phyloP scores from a whole-genome alignment of 2,329 filamentous ascomycete genomes.

The Tolypocladium guangdongense region DNA sequence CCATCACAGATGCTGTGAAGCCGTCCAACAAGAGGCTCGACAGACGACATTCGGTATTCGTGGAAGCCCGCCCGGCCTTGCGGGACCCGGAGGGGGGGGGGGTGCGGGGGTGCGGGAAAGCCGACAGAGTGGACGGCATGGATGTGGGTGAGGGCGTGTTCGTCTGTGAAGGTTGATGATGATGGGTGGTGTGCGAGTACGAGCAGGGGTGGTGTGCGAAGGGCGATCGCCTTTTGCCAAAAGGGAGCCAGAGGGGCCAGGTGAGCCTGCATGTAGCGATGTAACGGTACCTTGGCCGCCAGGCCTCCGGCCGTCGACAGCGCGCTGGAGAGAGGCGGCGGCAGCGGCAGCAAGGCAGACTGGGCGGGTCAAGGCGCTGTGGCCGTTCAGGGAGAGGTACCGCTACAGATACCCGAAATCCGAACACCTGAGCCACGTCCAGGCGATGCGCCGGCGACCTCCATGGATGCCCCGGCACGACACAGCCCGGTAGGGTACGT shows the following conservation, averaged over 20 bases:
- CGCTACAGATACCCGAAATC: slow-evolving; percentile 1
- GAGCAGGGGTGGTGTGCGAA: background rate
- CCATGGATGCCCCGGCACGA: background rate
- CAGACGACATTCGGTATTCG: slow-evolving; percentile 5
- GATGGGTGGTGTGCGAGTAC: background rate
- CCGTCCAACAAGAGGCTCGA: slow-evolving; percentile 3
- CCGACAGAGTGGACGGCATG: background rate
- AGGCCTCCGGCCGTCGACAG: background rate
- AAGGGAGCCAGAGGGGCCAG: background rate
- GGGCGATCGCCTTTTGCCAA: background rate
- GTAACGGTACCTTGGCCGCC: background rate
- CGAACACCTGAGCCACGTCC: slow-evolving; percentile 2
- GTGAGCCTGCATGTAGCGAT: background rate
- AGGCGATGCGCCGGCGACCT: slow-evolving; percentile 8
- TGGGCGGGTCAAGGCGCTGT: background rate
- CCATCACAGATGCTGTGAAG: background rate
- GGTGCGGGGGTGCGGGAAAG: background rate
- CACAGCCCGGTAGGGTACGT: background rate
- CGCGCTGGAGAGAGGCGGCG: background rate
- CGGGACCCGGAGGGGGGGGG: background rate
- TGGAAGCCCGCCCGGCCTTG: slow-evolving; percentile 4
- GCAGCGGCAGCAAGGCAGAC: background rate
- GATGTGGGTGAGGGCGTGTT: background rate
- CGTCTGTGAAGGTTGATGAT: background rate
- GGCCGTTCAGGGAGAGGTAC: background rate